Evolutionary conservation across 2,329 filamentous ascomycete species (phyloP).

Genomic region (Dichotomopilus funicola): DNA sequence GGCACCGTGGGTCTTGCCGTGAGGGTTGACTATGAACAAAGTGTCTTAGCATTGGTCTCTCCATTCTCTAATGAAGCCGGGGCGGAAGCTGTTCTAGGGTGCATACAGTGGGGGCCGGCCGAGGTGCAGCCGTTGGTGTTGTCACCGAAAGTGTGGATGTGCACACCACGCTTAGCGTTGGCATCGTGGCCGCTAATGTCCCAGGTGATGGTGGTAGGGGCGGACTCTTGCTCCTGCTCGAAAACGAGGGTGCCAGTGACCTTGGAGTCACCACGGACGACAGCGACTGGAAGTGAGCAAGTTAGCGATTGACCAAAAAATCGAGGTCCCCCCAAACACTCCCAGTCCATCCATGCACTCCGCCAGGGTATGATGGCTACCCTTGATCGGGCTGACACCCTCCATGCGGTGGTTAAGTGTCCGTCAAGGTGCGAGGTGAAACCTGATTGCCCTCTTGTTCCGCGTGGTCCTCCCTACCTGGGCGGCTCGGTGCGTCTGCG

Average conservation of each 20-base stretch:
- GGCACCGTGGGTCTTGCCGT: conserved; percentile 85
- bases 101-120: conserved; percentile 87
- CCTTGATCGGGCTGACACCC: background rate
- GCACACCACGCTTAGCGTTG: conserved; percentile 95
- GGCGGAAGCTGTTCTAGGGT: conserved; percentile 32
- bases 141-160: conserved; percentile 98
- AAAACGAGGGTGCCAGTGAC: conserved; percentile 90
- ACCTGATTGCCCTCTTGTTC: conserved; percentile 15
- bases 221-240: conserved; percentile 79
- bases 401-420: conserved; percentile 17
- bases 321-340: no score
- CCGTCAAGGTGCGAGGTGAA: conserved; percentile 40
- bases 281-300: conserved; percentile 62
- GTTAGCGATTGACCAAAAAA: conserved; percentile 16
- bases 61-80: background rate
- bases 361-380: conserved; percentile 4
- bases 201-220: conserved; percentile 82
- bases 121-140: conserved; percentile 99
- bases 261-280: conserved; percentile 96
- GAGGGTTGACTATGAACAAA: conserved; percentile 72
- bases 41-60: background rate
- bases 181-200: conserved; percentile 87
- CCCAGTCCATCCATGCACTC: conserved; percentile 15
- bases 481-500: background rate
- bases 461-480: no score